A percentile compares a stretch with the other conserved stretches of the same genome.
phyloP scores from a whole-genome alignment of 202 grass and related monocot genomes.

The Schoenoplectus tabernaemontani region DNA sequence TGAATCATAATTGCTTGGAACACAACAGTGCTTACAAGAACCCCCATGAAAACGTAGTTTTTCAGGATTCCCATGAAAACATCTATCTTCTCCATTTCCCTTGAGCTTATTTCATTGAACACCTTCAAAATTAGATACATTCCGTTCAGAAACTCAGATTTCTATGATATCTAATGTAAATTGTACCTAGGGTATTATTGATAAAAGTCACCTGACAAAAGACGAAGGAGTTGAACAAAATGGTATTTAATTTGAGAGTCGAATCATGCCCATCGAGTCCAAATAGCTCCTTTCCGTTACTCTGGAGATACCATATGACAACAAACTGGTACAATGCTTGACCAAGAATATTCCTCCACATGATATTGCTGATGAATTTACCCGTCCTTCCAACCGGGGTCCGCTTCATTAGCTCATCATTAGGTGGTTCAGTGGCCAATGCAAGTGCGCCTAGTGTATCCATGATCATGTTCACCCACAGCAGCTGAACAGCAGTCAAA shows the following conservation, averaged over 20 bases:
- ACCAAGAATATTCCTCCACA: conserved; percentile 96
- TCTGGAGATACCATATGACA: conserved; percentile 88
- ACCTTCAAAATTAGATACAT: conserved; percentile 30
- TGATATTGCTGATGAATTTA: conserved; percentile 88
- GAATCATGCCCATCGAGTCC: conserved; percentile 37
- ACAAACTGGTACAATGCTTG: conserved; percentile 77
- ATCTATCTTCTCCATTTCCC: conserved; percentile 95
- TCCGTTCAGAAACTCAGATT: background rate
- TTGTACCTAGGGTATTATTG: background rate
- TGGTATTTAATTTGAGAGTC: conserved; percentile 73
- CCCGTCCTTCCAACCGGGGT: conserved; percentile 77
- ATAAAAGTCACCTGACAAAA: conserved; percentile 72
- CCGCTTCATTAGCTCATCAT: conserved; percentile 73
- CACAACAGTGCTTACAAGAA: conserved; percentile 57
- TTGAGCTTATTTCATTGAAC: conserved; percentile 96
- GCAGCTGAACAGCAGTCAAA: conserved; percentile 82
- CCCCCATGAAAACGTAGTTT: conserved; percentile 68
- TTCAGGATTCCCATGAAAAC: conserved; percentile 70
- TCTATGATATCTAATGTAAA: background rate
- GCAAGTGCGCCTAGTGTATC: conserved; percentile 85
- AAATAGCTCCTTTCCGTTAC: conserved; percentile 54
- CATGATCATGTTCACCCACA: conserved; percentile 99
- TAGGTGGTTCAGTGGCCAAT: conserved; percentile 80
- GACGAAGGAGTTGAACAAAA: conserved; percentile 97
- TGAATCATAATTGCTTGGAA: conserved; percentile 90